These are phyloP conservation scores for Pseudohalonectria lignicola DNA, from an alignment of 2,329 filamentous ascomycete genomes.

Conservation along the genomic window DNA sequence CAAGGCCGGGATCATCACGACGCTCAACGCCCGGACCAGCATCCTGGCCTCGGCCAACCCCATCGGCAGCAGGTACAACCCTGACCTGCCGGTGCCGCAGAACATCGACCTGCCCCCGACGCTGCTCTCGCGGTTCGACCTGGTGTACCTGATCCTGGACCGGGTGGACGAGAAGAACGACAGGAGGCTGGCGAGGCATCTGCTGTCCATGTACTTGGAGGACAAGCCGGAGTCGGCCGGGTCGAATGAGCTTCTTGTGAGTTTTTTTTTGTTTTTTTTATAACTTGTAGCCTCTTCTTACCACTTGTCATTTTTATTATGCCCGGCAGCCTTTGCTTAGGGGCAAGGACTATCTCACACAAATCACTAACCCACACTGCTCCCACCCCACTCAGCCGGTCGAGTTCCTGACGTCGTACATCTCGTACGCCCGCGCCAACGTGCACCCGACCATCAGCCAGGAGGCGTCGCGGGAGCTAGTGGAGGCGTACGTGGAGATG, in stretches of 20 bases:
- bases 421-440: constrained; percentile 85
- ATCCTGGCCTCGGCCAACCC: constrained; percentile 96
- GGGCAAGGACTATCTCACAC: too few relatives aligned
- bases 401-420: constrained; percentile 93
- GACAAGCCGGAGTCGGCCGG: constrained; percentile 82
- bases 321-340: neutral
- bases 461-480: constrained; percentile 72
- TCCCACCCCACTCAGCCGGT: too few relatives aligned
- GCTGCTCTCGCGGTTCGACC: constrained; percentile 86
- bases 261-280: constrained; percentile 26
- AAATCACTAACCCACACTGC: too few relatives aligned
- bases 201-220: constrained; percentile 94
- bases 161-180: constrained; percentile 85
- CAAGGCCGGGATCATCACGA: constrained; percentile 93
- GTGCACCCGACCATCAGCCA: constrained; percentile 74
- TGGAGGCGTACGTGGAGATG: constrained; percentile 87
- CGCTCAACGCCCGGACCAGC: constrained; percentile 86
- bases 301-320: neutral
- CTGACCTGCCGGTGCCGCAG: constrained; percentile 87
- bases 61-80: constrained; percentile 96
- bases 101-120: constrained; percentile 97
- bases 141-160: constrained; percentile 94
- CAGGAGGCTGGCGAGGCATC: constrained; percentile 78
- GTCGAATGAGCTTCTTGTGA: constrained; percentile 67
- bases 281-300: too few relatives aligned